Conservation (phyloP, 768 basidiomycete genomes). For the Melanogaster broomeanus region DNA sequence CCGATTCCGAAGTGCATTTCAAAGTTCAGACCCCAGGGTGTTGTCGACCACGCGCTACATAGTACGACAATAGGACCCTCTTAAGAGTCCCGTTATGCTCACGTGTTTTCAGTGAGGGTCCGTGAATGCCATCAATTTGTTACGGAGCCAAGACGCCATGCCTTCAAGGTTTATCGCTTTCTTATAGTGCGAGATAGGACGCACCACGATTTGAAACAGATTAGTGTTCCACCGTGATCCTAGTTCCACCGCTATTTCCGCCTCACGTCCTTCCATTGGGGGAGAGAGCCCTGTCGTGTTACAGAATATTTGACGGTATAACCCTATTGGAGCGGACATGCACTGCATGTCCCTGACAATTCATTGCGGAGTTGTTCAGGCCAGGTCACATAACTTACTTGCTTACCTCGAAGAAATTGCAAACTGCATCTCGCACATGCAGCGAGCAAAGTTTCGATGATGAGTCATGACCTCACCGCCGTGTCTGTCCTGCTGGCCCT, state of each 20-base stretch:
- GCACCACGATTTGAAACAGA: no score
- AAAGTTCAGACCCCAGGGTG: slow-evolving; percentile 23
- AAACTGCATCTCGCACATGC: no score
- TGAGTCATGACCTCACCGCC: no score
- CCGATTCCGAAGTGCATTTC: slow-evolving; percentile 13
- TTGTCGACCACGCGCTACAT: slow-evolving; percentile 11
- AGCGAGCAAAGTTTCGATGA: no score
- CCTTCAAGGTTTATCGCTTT: background rate
- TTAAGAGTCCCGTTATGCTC: slow-evolving; percentile 23
- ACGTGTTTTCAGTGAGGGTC: slow-evolving; percentile 32
- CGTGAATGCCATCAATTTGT: slow-evolving; percentile 27
- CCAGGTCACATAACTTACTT: no score
- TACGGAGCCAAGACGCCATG: slow-evolving; percentile 23
- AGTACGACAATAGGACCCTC: slow-evolving; percentile 30
- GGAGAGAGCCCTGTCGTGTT: background rate
- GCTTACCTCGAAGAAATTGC: no score
- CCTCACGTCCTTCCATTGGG: background rate
- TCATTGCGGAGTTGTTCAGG: background rate
- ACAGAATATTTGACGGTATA: no score
- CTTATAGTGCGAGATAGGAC: background rate
- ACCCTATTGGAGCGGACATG: no score
- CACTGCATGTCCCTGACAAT: no score
- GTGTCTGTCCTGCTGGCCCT: no score
- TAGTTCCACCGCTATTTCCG: background rate
- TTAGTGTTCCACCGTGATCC: background rate